phyloP scores from a whole-genome alignment of 2,329 filamentous ascomycete genomes.

The Xylariales sp. region DNA sequence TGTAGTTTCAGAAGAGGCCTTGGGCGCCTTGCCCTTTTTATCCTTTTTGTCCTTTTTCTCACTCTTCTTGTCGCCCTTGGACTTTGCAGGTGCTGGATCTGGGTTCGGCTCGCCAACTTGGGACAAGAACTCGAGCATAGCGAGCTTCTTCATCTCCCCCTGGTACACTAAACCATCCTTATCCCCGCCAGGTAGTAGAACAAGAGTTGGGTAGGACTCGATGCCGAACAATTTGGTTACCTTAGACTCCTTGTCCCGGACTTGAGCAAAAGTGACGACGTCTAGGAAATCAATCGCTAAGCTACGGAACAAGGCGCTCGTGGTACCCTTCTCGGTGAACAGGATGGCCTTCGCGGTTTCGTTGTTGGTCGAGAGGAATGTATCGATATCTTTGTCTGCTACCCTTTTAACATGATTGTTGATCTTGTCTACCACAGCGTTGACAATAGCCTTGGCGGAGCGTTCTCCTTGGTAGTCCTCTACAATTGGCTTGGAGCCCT shows the following conservation, averaged over 20 bases:
- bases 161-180: slow-evolving; percentile 78
- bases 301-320: slow-evolving; percentile 83
- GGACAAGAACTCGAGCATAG: slow-evolving; percentile 84
- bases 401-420: slow-evolving; percentile 89
- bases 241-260: slow-evolving; percentile 81
- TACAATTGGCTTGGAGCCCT: slow-evolving; percentile 77
- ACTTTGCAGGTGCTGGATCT: slow-evolving; percentile 59
- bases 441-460: slow-evolving; percentile 86
- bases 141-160: slow-evolving; percentile 86
- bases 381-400: slow-evolving; percentile 80
- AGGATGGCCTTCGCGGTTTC: slow-evolving; percentile 85
- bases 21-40: slow-evolving; percentile 60
- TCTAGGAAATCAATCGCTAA: slow-evolving; percentile 92
- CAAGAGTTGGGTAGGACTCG: slow-evolving; percentile 79
- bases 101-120: slow-evolving; percentile 83
- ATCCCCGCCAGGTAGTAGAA: slow-evolving; percentile 79
- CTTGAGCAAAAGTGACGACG: slow-evolving; percentile 81
- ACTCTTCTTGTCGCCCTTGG: slow-evolving; percentile 46
- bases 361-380: slow-evolving; percentile 75
- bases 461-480: slow-evolving; percentile 92
- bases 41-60: slow-evolving; percentile 53
- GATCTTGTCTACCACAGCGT: slow-evolving; percentile 86
- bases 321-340: slow-evolving; percentile 93
- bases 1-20: slow-evolving; percentile 50
- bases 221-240: slow-evolving; percentile 81